Base-by-base conservation (phyloP, 148 eudicot genomes). In the Diospyros kaki region DNA sequence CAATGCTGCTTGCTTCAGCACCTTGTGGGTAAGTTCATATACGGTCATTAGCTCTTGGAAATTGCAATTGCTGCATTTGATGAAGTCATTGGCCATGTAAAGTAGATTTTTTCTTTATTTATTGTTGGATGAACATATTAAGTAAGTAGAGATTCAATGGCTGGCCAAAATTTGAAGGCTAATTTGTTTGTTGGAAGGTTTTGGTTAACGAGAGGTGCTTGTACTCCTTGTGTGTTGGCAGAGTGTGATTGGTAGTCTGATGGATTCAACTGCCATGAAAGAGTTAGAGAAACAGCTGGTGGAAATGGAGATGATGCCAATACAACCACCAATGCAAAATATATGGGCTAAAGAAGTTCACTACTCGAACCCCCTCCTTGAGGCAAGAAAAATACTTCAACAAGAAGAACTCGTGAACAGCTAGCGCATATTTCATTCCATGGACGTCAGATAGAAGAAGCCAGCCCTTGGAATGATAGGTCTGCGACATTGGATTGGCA, bases 311-410 rank as follows among this genome's bases (percentile, higher is more conserved):
- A 81, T 90, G 86, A 81, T 90, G 86, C 55, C 74, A 44, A 63
- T 88, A 83, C 89, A 80, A 69, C 78, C 85, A 69, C 78, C 86
- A 1, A 58, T 90, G 79, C 84, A 73, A 75, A 89, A 92, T 82
- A 78, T 94, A 77, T 90, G 93, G 98, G 90, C 79, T 50, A 75
- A 77, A 53, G 87, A 87, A 74, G 94, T 92, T 79, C 59, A 15
- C 69, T 83, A 69, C 58, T 71, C 80, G 51, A 73, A 88, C 77
- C 79, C 87, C 60, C 87, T 92, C 51, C 46, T 77, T 64, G 89
- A 90, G 83, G 94, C 96, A 53, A 87, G 91, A 83, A 84, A 73
- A 77, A 72, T 86, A 41, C 54, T 86, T 64, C 86, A 82, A 84
- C 28, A 28, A 28, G 28, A 28, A 28, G 84, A 82, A 82, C 75